These are phyloP conservation scores for Niveomyces coronatus DNA, from an alignment of 2,329 filamentous ascomycete genomes.

Conservation along the genomic window DNA sequence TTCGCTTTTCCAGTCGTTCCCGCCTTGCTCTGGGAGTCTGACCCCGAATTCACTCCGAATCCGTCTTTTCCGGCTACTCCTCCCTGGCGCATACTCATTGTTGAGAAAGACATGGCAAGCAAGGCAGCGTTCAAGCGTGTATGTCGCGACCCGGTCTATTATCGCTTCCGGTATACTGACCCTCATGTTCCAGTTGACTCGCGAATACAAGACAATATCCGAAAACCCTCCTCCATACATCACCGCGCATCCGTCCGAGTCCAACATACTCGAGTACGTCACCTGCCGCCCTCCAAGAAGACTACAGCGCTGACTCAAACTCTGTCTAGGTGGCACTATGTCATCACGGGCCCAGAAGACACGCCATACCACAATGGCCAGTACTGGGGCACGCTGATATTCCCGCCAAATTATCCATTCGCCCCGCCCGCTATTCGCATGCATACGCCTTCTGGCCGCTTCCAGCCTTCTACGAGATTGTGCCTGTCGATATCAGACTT, in stretches of 20 bases:
- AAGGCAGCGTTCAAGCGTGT: constrained; percentile 64
- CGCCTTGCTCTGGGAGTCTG: too few relatives aligned
- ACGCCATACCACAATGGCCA: constrained; percentile 92
- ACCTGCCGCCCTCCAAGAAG: too few relatives aligned
- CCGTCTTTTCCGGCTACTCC: too few relatives aligned
- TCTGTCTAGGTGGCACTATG: constrained; percentile 79
- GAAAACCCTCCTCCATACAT: constrained; percentile 83
- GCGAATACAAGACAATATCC: constrained; percentile 52
- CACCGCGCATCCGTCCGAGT: constrained; percentile 76
- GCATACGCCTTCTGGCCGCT: constrained; percentile 94
- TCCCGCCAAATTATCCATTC: constrained; percentile 94
- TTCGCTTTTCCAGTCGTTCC: too few relatives aligned
- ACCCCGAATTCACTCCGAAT: too few relatives aligned
- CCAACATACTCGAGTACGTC: constrained; percentile 80
- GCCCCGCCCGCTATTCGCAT: constrained; percentile 95
- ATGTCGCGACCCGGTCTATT: constrained; percentile 20
- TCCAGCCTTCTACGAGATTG: constrained; percentile 82
- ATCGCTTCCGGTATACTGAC: constrained; percentile 14
- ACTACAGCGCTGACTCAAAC: too few relatives aligned
- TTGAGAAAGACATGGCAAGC: constrained; percentile 48
- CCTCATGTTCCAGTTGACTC: constrained; percentile 38
- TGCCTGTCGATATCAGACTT: constrained; percentile 97
- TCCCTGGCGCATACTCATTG: not conserved
- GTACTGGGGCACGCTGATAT: constrained; percentile 96
- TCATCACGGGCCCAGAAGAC: constrained; percentile 86